Evolutionary conservation across 768 basidiomycete species (phyloP).

Genomic region (Sistotremastrum niveocremeum): DNA sequence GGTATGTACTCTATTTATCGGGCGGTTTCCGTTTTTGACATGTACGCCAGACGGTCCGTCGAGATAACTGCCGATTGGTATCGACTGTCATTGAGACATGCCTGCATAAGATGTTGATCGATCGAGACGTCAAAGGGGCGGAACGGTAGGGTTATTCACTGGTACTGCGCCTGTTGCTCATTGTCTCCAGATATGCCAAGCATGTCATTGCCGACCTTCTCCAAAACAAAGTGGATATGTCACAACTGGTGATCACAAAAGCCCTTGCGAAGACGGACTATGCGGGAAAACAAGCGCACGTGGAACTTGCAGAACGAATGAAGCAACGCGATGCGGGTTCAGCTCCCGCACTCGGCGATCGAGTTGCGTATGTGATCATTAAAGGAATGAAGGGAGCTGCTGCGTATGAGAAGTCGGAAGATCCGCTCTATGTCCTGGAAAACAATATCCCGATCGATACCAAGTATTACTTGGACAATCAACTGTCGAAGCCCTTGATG

Average conservation of each 20-base stretch:
- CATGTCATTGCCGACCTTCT: conserved; percentile 85
- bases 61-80: conserved; percentile 97
- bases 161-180: background rate
- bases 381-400: conserved; percentile 95
- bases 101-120: conserved; percentile 93
- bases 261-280: conserved; percentile 91
- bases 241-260: conserved; percentile 97
- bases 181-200: conserved; percentile 65
- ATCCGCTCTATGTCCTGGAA: conserved; percentile 93
- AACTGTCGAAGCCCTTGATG: conserved; percentile 92
- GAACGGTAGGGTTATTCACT: conserved; percentile 54
- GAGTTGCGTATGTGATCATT: conserved; percentile 97
- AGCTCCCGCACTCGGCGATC: conserved; percentile 93
- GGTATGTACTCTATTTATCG: conserved; percentile 29
- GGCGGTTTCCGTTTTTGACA: conserved; percentile 1
- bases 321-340: conserved; percentile 93
- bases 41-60: conserved; percentile 69
- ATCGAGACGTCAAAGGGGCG: conserved; percentile 85
- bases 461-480: conserved; percentile 95
- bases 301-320: conserved; percentile 93
- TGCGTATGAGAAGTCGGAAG: conserved; percentile 97
- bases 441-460: conserved; percentile 98
- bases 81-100: conserved; percentile 98
- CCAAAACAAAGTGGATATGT: conserved; percentile 98
- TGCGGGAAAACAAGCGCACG: conserved; percentile 89